Base-by-base conservation (phyloP, 1,284 basidiomycete genomes). In the Heliocybe sulcata region DNA sequence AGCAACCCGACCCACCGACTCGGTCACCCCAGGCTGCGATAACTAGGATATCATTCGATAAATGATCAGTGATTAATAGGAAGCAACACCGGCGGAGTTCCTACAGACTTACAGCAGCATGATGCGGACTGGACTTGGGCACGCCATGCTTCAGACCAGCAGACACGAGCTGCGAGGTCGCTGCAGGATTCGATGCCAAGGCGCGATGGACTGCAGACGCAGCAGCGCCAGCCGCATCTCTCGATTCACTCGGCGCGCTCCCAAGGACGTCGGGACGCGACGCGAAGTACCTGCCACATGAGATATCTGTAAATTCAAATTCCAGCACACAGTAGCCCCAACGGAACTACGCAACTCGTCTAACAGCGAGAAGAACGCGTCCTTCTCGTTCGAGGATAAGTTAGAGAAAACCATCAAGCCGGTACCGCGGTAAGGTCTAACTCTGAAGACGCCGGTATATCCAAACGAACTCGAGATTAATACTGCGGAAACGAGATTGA, bases 321-420 rank as follows among this genome's bases (percentile, higher is more conserved):
- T 45, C 20, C 20, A 20, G 11, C 26, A 25, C 33, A 26, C 10
- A 19, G 10, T 38, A 33, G 48, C 42, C 31, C 52, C 53, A 45
- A 35, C 20, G 12, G 9, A 45, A 26, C 50, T 48, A 67, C 69
- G 64, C 61, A 67, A 89, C 88, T 90, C 88, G 65, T 90, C 87
- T 35, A 90, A 72, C 19, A 90, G 77, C 25, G 79, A 76, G 65
- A 90, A 90, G 69, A 90, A 90, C 11, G 87, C 87, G 58, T 87
- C 79, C 67, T 90, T 90, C 66, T 90, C 88, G 59, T 81, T 69
- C 45, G 69, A 56, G 27, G 78, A 72, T 48, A 90, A 75, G 59
- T 80, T 83, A 54, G 86, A 65, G 66, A 90, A 90, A 35, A 85
- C 83, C 86, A 88, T 88, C 59, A 16, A 42, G 38, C 38, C 38